These are phyloP conservation scores for Pichia sp. DNA, from an alignment of 1,139 yeast genomes.

Conservation along the genomic window DNA sequence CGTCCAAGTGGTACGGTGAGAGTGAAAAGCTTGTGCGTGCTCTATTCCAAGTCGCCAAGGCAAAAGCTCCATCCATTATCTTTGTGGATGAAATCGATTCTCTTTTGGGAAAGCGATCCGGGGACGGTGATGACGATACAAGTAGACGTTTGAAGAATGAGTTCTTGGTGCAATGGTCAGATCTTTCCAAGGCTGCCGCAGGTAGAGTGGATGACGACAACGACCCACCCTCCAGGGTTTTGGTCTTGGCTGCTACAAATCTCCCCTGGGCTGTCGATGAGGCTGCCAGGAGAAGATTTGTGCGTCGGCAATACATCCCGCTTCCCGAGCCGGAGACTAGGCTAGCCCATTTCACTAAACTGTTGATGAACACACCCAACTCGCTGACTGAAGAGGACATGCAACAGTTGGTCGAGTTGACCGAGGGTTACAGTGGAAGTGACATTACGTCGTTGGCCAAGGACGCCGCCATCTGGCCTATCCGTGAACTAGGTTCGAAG, in stretches of 20 bases:
- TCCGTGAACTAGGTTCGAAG: conserved; percentile 85
- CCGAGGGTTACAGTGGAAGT: conserved; percentile 73
- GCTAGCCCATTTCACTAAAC: conserved; percentile 61
- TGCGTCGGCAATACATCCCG: conserved; percentile 89
- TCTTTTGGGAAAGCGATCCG: conserved; percentile 73
- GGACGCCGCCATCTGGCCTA: conserved; percentile 98
- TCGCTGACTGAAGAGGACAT: conserved; percentile 62
- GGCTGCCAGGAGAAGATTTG: conserved; percentile 94
- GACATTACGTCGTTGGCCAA: conserved; percentile 94
- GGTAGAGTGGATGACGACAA: conserved; percentile 64
- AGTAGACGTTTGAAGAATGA: conserved; percentile 90
- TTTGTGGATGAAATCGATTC: conserved; percentile 97
- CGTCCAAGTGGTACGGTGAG: conserved; percentile 90
- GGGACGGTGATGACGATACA: conserved; percentile 85
- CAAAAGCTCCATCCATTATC: conserved; percentile 86
- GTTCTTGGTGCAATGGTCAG: conserved; percentile 94
- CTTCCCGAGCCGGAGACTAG: conserved; percentile 87
- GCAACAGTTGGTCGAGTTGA: conserved; percentile 45
- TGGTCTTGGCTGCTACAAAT: conserved; percentile 93
- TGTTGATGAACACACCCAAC: conserved; percentile 73
- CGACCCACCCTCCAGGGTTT: conserved; percentile 62
- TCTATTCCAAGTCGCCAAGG: conserved; percentile 77
- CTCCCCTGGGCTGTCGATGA: conserved; percentile 98
- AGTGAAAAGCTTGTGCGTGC: conserved; percentile 92
- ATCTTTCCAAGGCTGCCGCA: conserved; percentile 78